Conservation (phyloP, 1,284 basidiomycete genomes). For the Spongiforma sp. region DNA sequence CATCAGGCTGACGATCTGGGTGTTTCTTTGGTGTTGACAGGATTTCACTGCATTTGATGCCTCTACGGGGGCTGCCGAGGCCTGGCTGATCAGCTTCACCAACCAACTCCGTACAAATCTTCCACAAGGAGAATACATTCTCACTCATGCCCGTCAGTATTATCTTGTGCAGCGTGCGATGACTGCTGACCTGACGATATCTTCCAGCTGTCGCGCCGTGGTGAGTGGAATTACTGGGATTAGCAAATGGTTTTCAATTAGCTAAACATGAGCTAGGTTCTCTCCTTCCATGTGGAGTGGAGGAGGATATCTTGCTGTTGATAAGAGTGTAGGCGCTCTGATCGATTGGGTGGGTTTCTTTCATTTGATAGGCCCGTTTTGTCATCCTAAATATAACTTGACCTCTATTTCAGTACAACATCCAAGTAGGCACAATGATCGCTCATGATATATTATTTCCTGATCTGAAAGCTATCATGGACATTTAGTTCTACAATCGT, state of each 20-base stretch:
- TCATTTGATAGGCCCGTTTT: too few species aligned
- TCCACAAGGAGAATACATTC: constrained; percentile 40
- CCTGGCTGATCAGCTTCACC: constrained; percentile 52
- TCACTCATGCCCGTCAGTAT: constrained; percentile 43
- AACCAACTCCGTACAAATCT: constrained; percentile 39
- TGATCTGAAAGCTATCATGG: neutral
- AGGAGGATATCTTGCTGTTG: neutral
- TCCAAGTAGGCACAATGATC: neutral
- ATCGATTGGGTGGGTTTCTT: neutral
- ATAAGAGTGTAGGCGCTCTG: neutral
- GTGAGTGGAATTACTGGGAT: constrained; percentile 16
- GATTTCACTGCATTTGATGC: constrained; percentile 37
- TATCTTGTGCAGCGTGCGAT: neutral
- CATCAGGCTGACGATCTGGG: too few species aligned
- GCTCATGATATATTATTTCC: neutral
- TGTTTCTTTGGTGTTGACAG: too few species aligned
- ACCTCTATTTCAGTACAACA: neutral
- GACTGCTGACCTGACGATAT: neutral
- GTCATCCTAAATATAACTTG: neutral
- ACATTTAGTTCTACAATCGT: neutral
- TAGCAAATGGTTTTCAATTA: neutral
- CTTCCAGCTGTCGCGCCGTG: constrained; percentile 34
- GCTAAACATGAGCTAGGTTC: neutral
- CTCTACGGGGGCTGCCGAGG: constrained; percentile 40
- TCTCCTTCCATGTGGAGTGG: neutral